Conservation (phyloP, 768 basidiomycete genomes). For the Hygrophorus russula region DNA sequence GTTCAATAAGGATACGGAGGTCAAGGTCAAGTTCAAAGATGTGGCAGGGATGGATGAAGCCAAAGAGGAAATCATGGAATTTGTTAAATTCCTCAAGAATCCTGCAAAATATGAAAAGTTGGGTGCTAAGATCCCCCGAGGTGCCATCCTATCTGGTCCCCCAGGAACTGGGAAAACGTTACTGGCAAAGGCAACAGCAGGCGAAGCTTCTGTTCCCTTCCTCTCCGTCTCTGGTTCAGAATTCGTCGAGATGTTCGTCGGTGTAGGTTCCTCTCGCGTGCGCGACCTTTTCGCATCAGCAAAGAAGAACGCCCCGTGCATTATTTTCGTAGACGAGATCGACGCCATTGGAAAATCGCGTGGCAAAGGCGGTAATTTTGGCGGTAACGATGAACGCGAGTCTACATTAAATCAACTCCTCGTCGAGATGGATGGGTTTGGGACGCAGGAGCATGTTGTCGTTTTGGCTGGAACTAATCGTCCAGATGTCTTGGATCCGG, state of each 20-base stretch:
- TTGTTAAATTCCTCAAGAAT: conserved; percentile 97
- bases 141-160: conserved; percentile 89
- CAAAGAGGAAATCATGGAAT: conserved; percentile 99
- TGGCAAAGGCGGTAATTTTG: conserved; percentile 63
- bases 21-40: conserved; percentile 89
- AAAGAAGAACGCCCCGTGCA: conserved; percentile 95
- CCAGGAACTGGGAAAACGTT: conserved; percentile 98
- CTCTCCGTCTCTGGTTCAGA: conserved; percentile 97
- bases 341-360: conserved; percentile 97
- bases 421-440: conserved; percentile 99
- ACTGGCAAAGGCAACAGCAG: conserved; percentile 96
- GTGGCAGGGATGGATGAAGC: conserved; percentile 99
- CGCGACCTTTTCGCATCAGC: conserved; percentile 96
- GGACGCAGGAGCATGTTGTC: conserved; percentile 93
- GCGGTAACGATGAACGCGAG: conserved; percentile 95
- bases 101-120: conserved; percentile 90
- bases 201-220: conserved; percentile 97
- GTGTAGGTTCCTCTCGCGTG: conserved; percentile 94
- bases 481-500: conserved; percentile 91
- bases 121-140: conserved; percentile 95
- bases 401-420: conserved; percentile 94
- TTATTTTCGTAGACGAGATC: conserved; percentile 99
- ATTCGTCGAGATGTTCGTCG: conserved; percentile 99
- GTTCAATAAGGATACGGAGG: conserved; percentile 95
- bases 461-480: conserved; percentile 95